Conservation (phyloP, 1,139 yeast species). For the Saccharomyces hybrid region DNA sequence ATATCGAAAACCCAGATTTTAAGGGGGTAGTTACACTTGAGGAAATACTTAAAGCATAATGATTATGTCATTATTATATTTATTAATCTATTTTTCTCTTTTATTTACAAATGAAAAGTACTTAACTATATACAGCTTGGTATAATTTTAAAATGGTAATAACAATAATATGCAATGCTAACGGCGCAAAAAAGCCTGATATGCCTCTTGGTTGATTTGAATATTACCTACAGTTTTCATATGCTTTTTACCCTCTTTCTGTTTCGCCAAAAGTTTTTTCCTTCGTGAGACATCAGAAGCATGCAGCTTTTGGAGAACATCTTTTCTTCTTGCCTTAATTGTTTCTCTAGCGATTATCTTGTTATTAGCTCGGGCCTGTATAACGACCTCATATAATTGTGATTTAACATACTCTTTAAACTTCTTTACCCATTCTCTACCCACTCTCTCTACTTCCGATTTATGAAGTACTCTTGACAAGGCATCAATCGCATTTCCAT, state of each 20-base stretch:
- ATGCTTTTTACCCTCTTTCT: conserved; percentile 87
- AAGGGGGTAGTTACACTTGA: conserved; percentile 55
- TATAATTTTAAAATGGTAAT: neutral
- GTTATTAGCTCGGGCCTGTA: conserved; percentile 83
- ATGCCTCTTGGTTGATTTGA: conserved; percentile 74
- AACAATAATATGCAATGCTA: conserved; percentile 1
- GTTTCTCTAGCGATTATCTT: conserved; percentile 87
- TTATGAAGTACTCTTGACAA: conserved; percentile 82
- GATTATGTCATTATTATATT: neutral
- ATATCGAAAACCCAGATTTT: conserved; percentile 42
- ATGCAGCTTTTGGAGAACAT: conserved; percentile 82
- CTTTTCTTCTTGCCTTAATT: conserved; percentile 86
- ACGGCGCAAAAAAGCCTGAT: conserved; percentile 53
- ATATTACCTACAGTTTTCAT: conserved; percentile 78
- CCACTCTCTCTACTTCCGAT: conserved; percentile 64
- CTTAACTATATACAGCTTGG: conserved; percentile 5
- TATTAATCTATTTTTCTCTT: neutral
- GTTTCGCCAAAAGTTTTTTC: conserved; percentile 78
- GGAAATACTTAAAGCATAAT: conserved; percentile 33
- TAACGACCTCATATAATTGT: conserved; percentile 85
- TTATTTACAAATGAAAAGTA: neutral
- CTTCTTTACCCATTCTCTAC: conserved; percentile 73
- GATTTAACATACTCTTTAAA: conserved; percentile 71
- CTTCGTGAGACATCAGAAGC: conserved; percentile 91
- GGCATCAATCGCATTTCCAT: conserved; percentile 88